Conservation (phyloP, 2,329 filamentous ascomycete species). For the Pseudogymnoascus sp. region DNA sequence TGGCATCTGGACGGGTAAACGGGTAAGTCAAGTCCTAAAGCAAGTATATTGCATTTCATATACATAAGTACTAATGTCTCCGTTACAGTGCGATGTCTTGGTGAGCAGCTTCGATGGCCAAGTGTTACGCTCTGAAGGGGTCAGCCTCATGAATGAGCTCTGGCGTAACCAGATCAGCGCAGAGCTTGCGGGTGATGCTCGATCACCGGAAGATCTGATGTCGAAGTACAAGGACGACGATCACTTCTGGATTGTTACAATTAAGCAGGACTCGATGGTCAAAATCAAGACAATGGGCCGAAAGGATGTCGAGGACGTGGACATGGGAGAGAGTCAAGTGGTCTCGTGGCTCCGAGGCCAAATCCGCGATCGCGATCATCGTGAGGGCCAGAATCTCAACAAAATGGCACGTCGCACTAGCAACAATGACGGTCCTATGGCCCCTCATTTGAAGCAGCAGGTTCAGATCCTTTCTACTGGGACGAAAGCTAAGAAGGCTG, state of each 20-base stretch:
- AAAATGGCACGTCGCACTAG: constrained; percentile 26
- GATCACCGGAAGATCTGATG: constrained; percentile 71
- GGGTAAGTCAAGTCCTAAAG: constrained; percentile 48
- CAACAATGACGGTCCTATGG: constrained; percentile 19
- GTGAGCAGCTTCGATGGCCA: constrained; percentile 79
- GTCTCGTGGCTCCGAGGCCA: constrained; percentile 74
- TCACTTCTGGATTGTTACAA: constrained; percentile 81
- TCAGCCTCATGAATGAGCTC: constrained; percentile 69
- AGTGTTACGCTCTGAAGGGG: constrained; percentile 65
- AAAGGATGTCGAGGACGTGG: constrained; percentile 67
- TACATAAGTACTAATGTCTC: not conserved
- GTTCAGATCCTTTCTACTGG: constrained; percentile 79
- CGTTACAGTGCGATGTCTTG: constrained; percentile 69
- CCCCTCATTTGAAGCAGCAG: constrained; percentile 52
- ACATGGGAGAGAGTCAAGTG: constrained; percentile 66
- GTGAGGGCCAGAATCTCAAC: constrained; percentile 42
- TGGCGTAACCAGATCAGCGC: constrained; percentile 82
- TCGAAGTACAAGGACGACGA: constrained; percentile 68
- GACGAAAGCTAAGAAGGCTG: constrained; percentile 84
- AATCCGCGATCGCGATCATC: constrained; percentile 68
- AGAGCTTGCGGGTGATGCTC: constrained; percentile 74
- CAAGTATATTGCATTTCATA: not conserved
- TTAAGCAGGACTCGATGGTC: constrained; percentile 68
- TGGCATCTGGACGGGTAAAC: constrained; percentile 52
- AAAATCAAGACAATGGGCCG: constrained; percentile 73